Evolutionary conservation across 495 filamentous ascomycete species (phyloP), one percentile per base, ranked within the genome.

Genomic region (Rostrohypoxylon terebratum): DNA sequence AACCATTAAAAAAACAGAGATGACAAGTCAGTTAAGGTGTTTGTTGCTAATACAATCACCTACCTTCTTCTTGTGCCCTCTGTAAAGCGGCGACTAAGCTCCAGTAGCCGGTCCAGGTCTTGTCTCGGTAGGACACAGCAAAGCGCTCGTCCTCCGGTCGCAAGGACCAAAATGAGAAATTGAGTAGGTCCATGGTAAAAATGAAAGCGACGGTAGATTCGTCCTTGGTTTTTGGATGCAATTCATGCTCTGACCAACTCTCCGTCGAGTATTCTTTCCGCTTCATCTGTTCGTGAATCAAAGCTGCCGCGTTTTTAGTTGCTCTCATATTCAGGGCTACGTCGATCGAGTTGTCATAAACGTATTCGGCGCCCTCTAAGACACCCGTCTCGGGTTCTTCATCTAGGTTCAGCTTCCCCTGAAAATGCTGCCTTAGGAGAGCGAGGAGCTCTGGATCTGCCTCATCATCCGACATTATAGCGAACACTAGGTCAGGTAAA

Each of bases 91-190:
- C 96, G 28, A 98, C 92, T 61, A 99, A 81, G 77, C 94, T 97
- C 91, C 93, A 97, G 75, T 99, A 99, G 28, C 96, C 96, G 1
- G 94, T 97, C 92, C 93, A 97, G 60, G 80, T 87, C 80, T 88
- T 90, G 28, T 89, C 94, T 20, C 85, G 86, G 77, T 97, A 98
- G 45, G 91, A 89, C 6, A 98, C 84, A 8, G 90, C 84, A 80
- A 96, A 98, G 33, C 92, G 83, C 69, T 91, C 85, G 10, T 87
- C 83, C 34, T 88, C 85, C 2, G 78, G 61, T 58, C 83, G 82
- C 34, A 90, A 90, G 23, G 92, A 95, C 94, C 95, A 99, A 80
- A 99, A 99, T 31, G 89, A 94, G 75, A 98, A 99, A 77, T 99
- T 99, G 62, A 99, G 83, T 13, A 99, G 78, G 77, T 99, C 96